Conservation (phyloP, 768 basidiomycete species). For the Mycena floridula region DNA sequence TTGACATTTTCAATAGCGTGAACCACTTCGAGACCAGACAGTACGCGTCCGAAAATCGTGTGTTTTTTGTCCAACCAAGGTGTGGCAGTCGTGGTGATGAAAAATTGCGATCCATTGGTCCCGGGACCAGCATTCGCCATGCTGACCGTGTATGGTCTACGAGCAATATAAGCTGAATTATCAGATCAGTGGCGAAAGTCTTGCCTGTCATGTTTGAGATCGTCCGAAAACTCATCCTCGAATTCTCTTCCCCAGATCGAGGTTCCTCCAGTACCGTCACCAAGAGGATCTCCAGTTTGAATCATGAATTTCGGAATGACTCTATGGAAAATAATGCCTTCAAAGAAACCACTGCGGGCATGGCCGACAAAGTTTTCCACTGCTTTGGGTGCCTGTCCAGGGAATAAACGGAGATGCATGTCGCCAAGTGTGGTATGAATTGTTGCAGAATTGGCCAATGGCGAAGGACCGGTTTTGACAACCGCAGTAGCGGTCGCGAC, state of each 20-base stretch:
- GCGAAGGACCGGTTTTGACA: constrained; percentile 52
- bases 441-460: constrained; percentile 72
- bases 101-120: constrained; percentile 97
- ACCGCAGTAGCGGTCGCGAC: constrained; percentile 61
- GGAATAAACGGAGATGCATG: constrained; percentile 85
- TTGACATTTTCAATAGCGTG: constrained; percentile 91
- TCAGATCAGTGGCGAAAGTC: constrained; percentile 12
- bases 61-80: constrained; percentile 92
- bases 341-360: constrained; percentile 83
- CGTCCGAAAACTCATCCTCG: constrained; percentile 89
- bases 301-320: constrained; percentile 99
- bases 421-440: constrained; percentile 97
- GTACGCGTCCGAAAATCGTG: constrained; percentile 88
- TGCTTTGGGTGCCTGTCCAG: constrained; percentile 86
- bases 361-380: constrained; percentile 98
- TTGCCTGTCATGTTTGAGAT: constrained; percentile 84
- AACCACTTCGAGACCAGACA: constrained; percentile 83
- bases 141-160: constrained; percentile 87
- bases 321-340: constrained; percentile 92
- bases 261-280: constrained; percentile 87
- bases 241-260: constrained; percentile 90
- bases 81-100: constrained; percentile 92
- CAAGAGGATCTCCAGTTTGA: constrained; percentile 93
- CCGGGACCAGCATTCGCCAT: constrained; percentile 91
- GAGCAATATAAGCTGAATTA: neutral